These are phyloP conservation scores for Alternaria sp. DNA, from an alignment of 2,329 filamentous ascomycete genomes.

Conservation along the genomic window DNA sequence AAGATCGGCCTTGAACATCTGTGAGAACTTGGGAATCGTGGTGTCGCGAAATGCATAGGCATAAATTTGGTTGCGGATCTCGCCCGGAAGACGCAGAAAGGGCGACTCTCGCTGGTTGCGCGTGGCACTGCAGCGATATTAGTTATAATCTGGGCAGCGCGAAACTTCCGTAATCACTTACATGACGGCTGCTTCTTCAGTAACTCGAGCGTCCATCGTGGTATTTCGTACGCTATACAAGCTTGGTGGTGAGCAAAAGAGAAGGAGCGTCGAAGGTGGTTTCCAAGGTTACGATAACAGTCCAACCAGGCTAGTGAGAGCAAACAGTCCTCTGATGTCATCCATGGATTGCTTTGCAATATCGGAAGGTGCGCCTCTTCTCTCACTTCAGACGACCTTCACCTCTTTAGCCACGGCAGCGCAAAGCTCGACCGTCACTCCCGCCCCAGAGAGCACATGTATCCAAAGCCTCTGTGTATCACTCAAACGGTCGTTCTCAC, in stretches of 20 bases:
- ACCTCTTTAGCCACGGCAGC: conserved; percentile 67
- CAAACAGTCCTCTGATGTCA: neutral
- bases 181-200: neutral
- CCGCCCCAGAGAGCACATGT: conserved; percentile 84
- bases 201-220: neutral
- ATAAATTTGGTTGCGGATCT: neutral
- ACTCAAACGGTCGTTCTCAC: conserved; percentile 84
- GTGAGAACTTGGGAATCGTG: neutral
- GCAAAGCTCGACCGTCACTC: conserved; percentile 83
- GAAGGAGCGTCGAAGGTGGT: neutral
- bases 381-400: conserved; percentile 18
- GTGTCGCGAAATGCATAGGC: neutral
- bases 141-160: neutral
- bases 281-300: neutral
- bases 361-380: neutral
- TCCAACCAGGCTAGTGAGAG: neutral
- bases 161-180: neutral
- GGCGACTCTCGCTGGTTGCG: neutral
- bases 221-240: neutral
- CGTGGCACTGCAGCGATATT: neutral
- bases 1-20: rapidly evolving
- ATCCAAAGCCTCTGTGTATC: conserved; percentile 98
- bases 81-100: neutral
- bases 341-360: neutral
- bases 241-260: neutral